These are phyloP conservation scores for Aspergillus neotritici DNA, from an alignment of 2,329 filamentous ascomycete species.

Conservation along the genomic window DNA sequence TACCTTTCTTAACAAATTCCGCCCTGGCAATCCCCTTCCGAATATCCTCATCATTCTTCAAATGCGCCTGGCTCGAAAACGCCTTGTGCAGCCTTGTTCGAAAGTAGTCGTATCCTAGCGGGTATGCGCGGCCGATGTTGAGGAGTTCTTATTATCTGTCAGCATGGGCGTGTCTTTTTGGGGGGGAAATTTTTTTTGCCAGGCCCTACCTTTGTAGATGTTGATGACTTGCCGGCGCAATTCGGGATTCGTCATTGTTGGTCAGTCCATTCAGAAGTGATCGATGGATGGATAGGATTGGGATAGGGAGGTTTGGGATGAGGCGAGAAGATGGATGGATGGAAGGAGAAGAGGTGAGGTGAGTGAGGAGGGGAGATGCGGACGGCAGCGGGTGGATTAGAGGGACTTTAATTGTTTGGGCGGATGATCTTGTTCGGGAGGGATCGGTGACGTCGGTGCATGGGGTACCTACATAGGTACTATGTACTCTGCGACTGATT, in stretches of 20 bases:
- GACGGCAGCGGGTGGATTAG: too few species aligned
- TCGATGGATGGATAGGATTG: not conserved
- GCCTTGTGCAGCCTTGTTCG: constrained; percentile 74
- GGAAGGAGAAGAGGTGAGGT: too few species aligned
- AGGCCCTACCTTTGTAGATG: constrained; percentile 72
- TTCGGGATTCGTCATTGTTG: constrained; percentile 45
- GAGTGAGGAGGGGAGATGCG: too few species aligned
- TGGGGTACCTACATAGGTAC: too few species aligned
- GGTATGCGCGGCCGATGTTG: constrained; percentile 78
- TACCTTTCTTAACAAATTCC: constrained; percentile 87
- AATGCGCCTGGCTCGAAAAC: constrained; percentile 67
- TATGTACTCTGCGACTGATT: too few species aligned
- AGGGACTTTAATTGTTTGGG: too few species aligned
- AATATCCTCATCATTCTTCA: constrained; percentile 71
- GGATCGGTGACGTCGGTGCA: too few species aligned
- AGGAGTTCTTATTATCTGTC: constrained; percentile 61
- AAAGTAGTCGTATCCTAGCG: constrained; percentile 78
- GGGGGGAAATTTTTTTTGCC: not conserved
- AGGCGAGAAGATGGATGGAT: not conserved
- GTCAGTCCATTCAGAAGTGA: constrained; percentile 1
- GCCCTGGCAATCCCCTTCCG: constrained; percentile 68
- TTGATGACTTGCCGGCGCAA: constrained; percentile 73
- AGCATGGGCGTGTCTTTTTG: not conserved
- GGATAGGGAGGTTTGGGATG: not conserved
- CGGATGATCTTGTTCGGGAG: too few species aligned